Conservation (phyloP, 345 rosid genomes). For the Murraya koenigii region DNA sequence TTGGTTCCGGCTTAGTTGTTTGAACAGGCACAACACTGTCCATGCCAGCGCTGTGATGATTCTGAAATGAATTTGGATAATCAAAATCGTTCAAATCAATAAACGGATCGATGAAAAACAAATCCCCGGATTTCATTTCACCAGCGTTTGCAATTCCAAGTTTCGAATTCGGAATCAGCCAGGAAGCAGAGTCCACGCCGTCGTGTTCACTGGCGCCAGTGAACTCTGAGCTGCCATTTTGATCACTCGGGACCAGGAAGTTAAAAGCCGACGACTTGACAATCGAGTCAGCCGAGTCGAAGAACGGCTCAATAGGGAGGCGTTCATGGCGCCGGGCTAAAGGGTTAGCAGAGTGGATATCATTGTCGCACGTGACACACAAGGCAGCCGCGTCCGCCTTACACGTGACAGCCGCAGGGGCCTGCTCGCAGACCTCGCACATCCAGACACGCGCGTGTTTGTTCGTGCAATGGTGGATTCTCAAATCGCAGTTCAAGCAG, state of each 20-base stretch:
- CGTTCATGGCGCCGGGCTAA: slow-evolving; percentile 89
- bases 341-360: slow-evolving; percentile 92
- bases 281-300: slow-evolving; percentile 39
- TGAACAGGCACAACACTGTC: slow-evolving; percentile 87
- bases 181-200: slow-evolving; percentile 36
- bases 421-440: slow-evolving; percentile 93
- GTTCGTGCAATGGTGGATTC: slow-evolving; percentile 47
- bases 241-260: slow-evolving; percentile 31
- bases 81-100: slow-evolving; percentile 60
- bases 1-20: slow-evolving; percentile 22
- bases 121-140: slow-evolving; percentile 33
- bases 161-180: slow-evolving; percentile 33
- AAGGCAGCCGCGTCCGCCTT: slow-evolving; percentile 93
- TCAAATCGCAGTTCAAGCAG: slow-evolving; percentile 60
- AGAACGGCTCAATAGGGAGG: slow-evolving; percentile 66
- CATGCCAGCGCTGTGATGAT: slow-evolving; percentile 40
- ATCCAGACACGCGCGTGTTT: slow-evolving; percentile 69
- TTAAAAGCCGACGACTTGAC: slow-evolving; percentile 36
- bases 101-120: slow-evolving; percentile 50
- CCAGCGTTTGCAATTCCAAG: slow-evolving; percentile 26
- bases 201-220: slow-evolving; percentile 25
- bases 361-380: slow-evolving; percentile 82
- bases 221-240: slow-evolving; percentile 17
- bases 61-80: slow-evolving; percentile 41
- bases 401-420: slow-evolving; percentile 93